Conservation (phyloP, 2,329 filamentous ascomycete species). For the Aureobasidium sp. region DNA sequence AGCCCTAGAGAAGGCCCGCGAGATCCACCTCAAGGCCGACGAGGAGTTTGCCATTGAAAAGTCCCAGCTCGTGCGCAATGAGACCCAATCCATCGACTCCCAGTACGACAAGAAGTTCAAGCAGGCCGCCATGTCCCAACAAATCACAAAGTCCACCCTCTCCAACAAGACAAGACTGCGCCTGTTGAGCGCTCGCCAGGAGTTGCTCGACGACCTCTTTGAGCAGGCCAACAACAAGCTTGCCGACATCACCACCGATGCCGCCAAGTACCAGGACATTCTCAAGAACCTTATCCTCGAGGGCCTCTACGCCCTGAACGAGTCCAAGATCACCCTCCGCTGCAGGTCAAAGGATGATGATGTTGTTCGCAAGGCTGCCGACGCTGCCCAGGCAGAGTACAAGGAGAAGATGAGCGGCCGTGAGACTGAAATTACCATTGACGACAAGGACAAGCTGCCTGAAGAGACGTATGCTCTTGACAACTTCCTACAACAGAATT, state of each 20-base stretch:
- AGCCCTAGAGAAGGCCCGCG: constrained; percentile 90
- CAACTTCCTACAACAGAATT: background rate
- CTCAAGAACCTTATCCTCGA: constrained; percentile 80
- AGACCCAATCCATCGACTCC: constrained; percentile 85
- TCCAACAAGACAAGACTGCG: constrained; percentile 92
- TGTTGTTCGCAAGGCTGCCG: constrained; percentile 68
- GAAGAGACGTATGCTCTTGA: constrained; percentile 67
- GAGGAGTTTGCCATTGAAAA: constrained; percentile 99
- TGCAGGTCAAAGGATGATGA: constrained; percentile 74
- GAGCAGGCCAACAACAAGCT: constrained; percentile 71
- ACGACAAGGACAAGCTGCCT: constrained; percentile 71
- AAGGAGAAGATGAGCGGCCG: constrained; percentile 64
- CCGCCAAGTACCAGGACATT: constrained; percentile 65
- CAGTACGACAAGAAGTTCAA: constrained; percentile 99
- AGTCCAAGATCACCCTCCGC: constrained; percentile 67
- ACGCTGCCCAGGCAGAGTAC: constrained; percentile 72
- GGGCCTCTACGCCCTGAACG: constrained; percentile 80
- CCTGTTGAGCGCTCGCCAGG: constrained; percentile 79
- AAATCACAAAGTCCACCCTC: constrained; percentile 93
- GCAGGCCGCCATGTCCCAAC: constrained; percentile 95
- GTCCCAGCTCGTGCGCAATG: constrained; percentile 93
- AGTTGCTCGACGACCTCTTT: constrained; percentile 85
- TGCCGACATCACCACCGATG: constrained; percentile 57
- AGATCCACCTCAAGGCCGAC: constrained; percentile 97
- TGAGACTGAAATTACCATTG: constrained; percentile 62